Evolutionary conservation across 2,329 filamentous ascomycete species (phyloP), one percentile per base, ranked within the genome.

Genomic region (Clarireedia monteithiana): DNA sequence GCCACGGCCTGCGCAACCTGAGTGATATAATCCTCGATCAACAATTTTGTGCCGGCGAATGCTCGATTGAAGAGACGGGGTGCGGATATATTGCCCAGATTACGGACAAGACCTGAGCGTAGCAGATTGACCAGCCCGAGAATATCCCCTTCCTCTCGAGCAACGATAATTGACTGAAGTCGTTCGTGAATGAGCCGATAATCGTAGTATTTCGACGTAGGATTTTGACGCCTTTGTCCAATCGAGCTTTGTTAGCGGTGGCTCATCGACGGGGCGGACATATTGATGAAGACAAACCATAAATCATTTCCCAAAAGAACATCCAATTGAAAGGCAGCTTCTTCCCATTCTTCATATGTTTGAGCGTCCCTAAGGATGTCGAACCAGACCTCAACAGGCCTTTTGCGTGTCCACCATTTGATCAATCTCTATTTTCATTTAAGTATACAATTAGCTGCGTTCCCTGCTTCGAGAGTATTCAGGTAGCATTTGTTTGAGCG

Each of bases 21-120:
- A 0, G 85, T 84, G 59, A 95, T 85, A 67, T 96, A 96, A 70
- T 95, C 88, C 67, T 96, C 91, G 59, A 96, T 95, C 48, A 96
- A 74, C 53, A 88, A 81, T 69, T 96, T 96, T 1, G 91, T 96
- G 15, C 91, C 91, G 1, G 88, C 86, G 68, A 94, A 94, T 12
- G 89, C 87, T 57, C 86, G 81, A 65, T 91, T 91, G 73, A 91
- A 96, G 1, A 96, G 76, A 60, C 84, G 84, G 2, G 89, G 83
- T 1, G 86, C 82, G 1, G 89, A 89, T 64, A 96, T 95, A 68
- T 95, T 95, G 57, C 90, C 91, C n/a, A 95, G 76, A 66, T 96
- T 96, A 38, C 91, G 84, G 30, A 95, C 81, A 17, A 87, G 76
- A 3, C 84, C 90, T 14, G 89, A 90, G 26, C 90, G 85, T 40